Conservation (phyloP, 108 stramenopile species). For the Nitzschia palea region DNA sequence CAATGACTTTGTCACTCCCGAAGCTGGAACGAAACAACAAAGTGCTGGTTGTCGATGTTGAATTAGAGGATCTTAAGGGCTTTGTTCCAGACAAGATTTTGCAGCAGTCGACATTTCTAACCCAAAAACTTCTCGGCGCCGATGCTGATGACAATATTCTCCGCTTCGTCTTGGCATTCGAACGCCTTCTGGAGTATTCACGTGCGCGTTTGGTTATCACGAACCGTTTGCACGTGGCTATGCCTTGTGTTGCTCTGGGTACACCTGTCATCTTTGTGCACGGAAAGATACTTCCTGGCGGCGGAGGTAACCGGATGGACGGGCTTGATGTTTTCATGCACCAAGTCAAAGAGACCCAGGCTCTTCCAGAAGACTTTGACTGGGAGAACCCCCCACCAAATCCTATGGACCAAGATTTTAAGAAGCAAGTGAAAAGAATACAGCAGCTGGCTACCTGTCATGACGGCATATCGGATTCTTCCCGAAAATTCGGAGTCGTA, state of each 20-base stretch:
- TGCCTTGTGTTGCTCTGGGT: constrained; percentile 10
- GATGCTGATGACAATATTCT: background rate
- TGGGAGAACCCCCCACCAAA: constrained; percentile 13
- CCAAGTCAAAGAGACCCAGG: background rate
- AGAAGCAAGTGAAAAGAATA: background rate
- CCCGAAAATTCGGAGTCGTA: constrained; percentile 2
- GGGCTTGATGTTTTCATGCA: constrained; percentile 10
- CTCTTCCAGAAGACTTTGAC: background rate
- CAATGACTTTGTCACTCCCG: constrained; percentile 6
- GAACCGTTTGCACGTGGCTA: constrained; percentile 9
- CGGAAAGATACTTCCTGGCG: constrained; percentile 5
- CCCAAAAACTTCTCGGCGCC: background rate
- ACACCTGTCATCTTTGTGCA: constrained; percentile 16
- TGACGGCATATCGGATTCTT: background rate
- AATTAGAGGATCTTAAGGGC: background rate
- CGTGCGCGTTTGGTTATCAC: constrained; percentile 16
- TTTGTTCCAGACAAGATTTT: background rate
- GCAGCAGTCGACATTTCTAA: background rate
- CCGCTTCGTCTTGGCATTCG: background rate
- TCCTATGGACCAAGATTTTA: background rate
- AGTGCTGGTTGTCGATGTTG: background rate
- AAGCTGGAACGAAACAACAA: background rate
- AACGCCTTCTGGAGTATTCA: background rate
- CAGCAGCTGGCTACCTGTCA: background rate
- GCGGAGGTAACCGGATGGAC: constrained; percentile 10